Evolutionary conservation across 129 eudicot genomes (phyloP).

Genomic region (Chrysanthemum lavandulifolium): DNA sequence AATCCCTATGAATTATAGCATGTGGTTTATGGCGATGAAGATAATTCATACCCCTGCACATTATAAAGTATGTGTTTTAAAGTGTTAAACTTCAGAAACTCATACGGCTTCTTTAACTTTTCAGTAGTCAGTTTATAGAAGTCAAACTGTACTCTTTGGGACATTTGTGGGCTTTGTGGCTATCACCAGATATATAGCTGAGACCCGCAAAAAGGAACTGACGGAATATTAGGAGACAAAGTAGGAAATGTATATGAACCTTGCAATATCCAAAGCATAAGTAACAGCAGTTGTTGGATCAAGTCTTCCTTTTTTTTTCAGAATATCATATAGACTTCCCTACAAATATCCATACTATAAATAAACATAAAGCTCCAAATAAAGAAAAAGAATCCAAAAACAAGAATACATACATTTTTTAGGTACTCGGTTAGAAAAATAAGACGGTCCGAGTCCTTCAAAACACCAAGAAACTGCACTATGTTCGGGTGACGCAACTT

Average conservation of each 20-base stretch:
- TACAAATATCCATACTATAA: slow-evolving; percentile 14
- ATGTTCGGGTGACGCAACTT: slow-evolving; percentile 69
- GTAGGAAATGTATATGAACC: slow-evolving; percentile 35
- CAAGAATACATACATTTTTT: slow-evolving; percentile 41
- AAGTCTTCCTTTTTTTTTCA: slow-evolving; percentile 68
- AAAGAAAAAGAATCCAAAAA: neutral
- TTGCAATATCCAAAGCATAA: slow-evolving; percentile 77
- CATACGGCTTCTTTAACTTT: neutral
- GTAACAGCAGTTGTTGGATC: slow-evolving; percentile 62
- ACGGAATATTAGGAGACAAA: neutral
- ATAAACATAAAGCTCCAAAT: slow-evolving; percentile 16
- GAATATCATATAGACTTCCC: slow-evolving; percentile 66
- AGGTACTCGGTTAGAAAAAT: slow-evolving; percentile 64
- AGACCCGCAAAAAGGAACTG: neutral
- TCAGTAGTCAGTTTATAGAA: slow-evolving; percentile 3
- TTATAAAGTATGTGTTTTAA: neutral
- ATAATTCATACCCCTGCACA: slow-evolving; percentile 59
- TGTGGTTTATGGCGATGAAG: slow-evolving; percentile 69
- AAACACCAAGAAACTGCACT: slow-evolving; percentile 74
- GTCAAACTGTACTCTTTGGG: slow-evolving; percentile 8
- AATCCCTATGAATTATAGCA: slow-evolving; percentile 77
- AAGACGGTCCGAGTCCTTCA: slow-evolving; percentile 56
- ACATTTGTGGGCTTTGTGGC: neutral
- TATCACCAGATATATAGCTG: neutral
- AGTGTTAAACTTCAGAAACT: slow-evolving; percentile 2